These are phyloP conservation scores for Metschnikowia baotianmanensis DNA, from an alignment of 805 yeast species.

Conservation along the genomic window DNA sequence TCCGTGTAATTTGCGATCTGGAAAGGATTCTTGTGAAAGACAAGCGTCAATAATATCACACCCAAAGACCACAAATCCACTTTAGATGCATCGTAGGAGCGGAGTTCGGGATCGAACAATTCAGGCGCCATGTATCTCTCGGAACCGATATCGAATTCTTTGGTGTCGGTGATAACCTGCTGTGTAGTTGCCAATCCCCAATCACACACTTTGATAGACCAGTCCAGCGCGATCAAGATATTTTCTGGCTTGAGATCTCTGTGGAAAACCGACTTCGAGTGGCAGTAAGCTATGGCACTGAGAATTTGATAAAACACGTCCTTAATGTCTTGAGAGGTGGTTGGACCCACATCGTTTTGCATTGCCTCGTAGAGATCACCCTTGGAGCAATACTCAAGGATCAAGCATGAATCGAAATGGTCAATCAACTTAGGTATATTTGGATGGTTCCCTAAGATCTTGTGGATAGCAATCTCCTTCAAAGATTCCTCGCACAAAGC, in stretches of 20 bases:
- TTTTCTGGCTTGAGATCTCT: conserved; percentile 60
- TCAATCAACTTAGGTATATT: conserved; percentile 48
- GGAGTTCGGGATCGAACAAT: conserved; percentile 59
- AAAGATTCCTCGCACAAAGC: conserved; percentile 53
- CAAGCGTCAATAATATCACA: conserved; percentile 73
- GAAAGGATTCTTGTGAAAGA: conserved; percentile 86
- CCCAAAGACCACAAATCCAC: conserved; percentile 92
- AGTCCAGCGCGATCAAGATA: conserved; percentile 47
- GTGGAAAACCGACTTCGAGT: conserved; percentile 47
- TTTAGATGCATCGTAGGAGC: conserved; percentile 71
- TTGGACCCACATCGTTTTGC: conserved; percentile 61
- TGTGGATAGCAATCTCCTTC: conserved; percentile 65
- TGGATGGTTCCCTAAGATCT: conserved; percentile 52
- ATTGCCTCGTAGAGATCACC: conserved; percentile 87
- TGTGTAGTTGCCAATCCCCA: conserved; percentile 59
- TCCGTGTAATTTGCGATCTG: conserved; percentile 77
- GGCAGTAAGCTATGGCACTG: conserved; percentile 51
- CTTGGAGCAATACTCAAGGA: conserved; percentile 78
- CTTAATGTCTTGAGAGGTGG: conserved; percentile 51
- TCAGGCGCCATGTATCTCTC: conserved; percentile 97
- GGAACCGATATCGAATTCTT: conserved; percentile 76
- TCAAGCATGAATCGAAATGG: conserved; percentile 50
- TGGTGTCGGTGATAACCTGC: conserved; percentile 51
- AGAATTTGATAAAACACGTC: conserved; percentile 52
- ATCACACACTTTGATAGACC: conserved; percentile 57